Evolutionary conservation across 345 rosid genomes (phyloP), one percentile per base, ranked within the genome.

Genomic region (Eucalyptus regnans): DNA sequence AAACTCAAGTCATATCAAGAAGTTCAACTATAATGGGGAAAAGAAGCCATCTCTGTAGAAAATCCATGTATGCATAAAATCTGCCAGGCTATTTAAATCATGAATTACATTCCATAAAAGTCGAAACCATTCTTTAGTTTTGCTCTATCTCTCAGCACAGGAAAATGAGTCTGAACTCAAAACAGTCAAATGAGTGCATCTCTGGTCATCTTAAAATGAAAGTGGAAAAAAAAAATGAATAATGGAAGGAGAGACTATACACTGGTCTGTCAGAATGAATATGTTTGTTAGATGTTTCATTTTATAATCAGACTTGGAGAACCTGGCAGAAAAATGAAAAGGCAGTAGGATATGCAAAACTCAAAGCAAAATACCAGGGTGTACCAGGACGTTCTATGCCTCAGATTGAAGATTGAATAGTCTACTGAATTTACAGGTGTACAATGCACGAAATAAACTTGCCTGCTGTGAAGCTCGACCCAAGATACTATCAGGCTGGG

Each of bases 401-500:
- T 22, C 87, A 51, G 56, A 86, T 51, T 18, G 64, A 86, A 86
- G 20, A 50, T 56, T 50, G 87, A 86, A 33, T 22, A 51, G 44
- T 31, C 43, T 86, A 15, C 60, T 50, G 83, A 18, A 50, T 86
- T 46, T 86, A 37, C 87, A 18, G 62, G 25, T 31, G 14, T 44
- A 8, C 54, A 87, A 79, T 31, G 83, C 52, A 68, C 14, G 4
- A 66, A 76, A 88, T 87, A 84, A 87, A 91, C 93, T 91, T 93
- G 91, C 99, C 99, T 94, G 98, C 85, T 96, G 99, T 86, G 98
- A 90, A 89, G 93, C 87, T 31, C 98, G 93, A 58, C 98, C 98
- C 91, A 97, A 91, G 71, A 96, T 95, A 92, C 95, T 97, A 92
- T 97, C 99, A 50, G 99, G 99, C 94, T 97, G 99, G 49, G 99